These are phyloP conservation scores for Aureobasidium sp. DNA, from an alignment of 2,329 filamentous ascomycete genomes.

Conservation along the genomic window DNA sequence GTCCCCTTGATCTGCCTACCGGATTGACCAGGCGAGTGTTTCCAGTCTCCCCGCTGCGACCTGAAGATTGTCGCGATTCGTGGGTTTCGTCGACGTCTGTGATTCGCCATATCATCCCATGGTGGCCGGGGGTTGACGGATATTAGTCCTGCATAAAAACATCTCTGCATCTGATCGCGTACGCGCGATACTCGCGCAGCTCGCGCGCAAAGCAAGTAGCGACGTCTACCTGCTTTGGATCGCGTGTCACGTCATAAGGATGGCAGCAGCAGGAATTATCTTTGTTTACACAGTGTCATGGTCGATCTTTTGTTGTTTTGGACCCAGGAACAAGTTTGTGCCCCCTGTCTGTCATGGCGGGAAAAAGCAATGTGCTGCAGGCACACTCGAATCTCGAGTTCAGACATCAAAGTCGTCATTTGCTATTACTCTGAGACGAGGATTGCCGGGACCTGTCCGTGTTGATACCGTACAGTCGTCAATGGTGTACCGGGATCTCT, in stretches of 20 bases:
- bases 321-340: conserved; percentile 10
- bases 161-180: background rate
- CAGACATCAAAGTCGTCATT: conserved; percentile 7
- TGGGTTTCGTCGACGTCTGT: background rate
- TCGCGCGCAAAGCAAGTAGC: background rate
- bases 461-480: background rate
- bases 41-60: background rate
- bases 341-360: background rate
- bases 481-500: conserved; percentile 9
- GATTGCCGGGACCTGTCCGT: background rate
- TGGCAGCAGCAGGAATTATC: background rate
- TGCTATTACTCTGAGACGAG: conserved; percentile 7
- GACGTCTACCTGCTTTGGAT: background rate
- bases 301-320: conserved; percentile 1
- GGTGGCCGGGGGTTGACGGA: conserved; percentile 4
- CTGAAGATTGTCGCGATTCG: background rate
- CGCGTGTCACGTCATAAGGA: background rate
- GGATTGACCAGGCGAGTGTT: background rate
- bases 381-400: background rate
- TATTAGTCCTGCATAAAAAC: background rate
- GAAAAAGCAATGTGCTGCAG: conserved; percentile 9
- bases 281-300: background rate
- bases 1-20: background rate
- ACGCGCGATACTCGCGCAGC: background rate
- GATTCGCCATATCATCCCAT: background rate